phyloP scores from a whole-genome alignment of 108 stramenopile species.

The Fragilaria radians region DNA sequence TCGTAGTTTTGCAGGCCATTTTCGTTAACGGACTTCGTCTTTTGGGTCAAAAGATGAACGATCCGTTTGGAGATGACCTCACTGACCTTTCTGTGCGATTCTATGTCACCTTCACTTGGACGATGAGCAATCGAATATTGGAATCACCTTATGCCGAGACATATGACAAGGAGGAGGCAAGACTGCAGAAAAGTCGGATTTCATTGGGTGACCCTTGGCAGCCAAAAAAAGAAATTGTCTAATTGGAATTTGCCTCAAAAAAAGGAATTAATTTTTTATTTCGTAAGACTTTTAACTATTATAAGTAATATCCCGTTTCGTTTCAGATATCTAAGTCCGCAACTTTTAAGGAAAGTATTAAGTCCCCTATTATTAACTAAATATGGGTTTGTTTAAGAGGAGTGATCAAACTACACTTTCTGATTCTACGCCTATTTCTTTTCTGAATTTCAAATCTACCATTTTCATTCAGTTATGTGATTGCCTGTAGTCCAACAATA shows the following conservation, averaged over 20 bases:
- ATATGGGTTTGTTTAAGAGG: neutral
- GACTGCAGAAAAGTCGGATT: neutral
- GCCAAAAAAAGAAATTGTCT: neutral
- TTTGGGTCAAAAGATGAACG: slow-evolving; percentile 29
- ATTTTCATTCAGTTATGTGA: too few species aligned
- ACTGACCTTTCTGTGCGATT: slow-evolving; percentile 35
- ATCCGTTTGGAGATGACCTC: slow-evolving; percentile 36
- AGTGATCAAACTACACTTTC: too few species aligned
- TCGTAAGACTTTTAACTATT: neutral
- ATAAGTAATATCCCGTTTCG: neutral
- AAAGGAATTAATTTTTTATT: neutral
- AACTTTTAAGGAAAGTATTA: neutral
- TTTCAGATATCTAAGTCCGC: too few species aligned
- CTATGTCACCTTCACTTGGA: slow-evolving; percentile 13
- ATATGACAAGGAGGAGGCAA: neutral
- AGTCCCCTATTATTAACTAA: neutral
- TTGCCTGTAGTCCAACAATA: too few species aligned
- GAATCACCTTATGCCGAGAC: neutral
- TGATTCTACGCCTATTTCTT: too few species aligned
- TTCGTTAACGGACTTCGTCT: slow-evolving; percentile 30
- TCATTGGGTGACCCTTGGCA: slow-evolving; percentile 3
- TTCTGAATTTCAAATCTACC: too few species aligned
- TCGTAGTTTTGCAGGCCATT: slow-evolving; percentile 28
- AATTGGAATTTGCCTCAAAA: neutral
- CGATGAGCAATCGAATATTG: slow-evolving; percentile 3